Conservation (phyloP, 116 monocot genomes). For the Papilionanthe hybrid region DNA sequence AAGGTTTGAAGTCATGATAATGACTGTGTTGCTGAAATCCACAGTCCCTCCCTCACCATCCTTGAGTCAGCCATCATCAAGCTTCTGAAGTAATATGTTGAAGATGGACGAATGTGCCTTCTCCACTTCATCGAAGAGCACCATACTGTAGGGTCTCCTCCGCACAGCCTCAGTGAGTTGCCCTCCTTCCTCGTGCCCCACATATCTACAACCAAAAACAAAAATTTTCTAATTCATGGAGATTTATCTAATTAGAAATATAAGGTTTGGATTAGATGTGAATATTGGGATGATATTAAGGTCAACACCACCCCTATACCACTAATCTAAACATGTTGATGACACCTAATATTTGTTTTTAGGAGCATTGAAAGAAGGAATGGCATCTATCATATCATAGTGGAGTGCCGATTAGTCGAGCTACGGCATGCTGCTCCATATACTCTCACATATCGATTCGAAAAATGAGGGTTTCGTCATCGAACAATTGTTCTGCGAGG, state of each 20-base stretch:
- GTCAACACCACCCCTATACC: too few relatives aligned
- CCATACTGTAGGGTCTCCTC: constrained; percentile 72
- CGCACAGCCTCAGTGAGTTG: constrained; percentile 81
- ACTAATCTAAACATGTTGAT: too few relatives aligned
- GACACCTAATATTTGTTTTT: too few relatives aligned
- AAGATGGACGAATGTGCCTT: constrained; percentile 78
- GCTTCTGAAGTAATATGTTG: constrained; percentile 81
- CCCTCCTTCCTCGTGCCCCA: constrained; percentile 92
- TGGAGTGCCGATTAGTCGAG: constrained; percentile 78
- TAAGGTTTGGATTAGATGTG: not conserved
- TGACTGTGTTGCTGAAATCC: constrained; percentile 76
- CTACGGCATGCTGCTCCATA: constrained; percentile 87
- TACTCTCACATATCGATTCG: constrained; percentile 88
- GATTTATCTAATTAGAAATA: not conserved
- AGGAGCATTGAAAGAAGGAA: not conserved
- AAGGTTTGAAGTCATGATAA: constrained; percentile 88
- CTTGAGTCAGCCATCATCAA: constrained; percentile 83
- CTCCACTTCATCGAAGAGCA: constrained; percentile 91
- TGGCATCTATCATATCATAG: constrained; percentile 43
- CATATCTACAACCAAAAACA: constrained; percentile 35
- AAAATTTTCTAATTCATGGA: not conserved
- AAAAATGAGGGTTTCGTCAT: constrained; percentile 67
- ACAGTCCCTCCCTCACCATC: constrained; percentile 88
- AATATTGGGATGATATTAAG: too few relatives aligned
- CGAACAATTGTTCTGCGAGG: constrained; percentile 77